Percentiles rank a stretch among this genome's conserved stretches.
These are phyloP conservation scores for Mariannaea sp. DNA, from an alignment of 2,329 filamentous ascomycete species.

Conservation along the genomic window DNA sequence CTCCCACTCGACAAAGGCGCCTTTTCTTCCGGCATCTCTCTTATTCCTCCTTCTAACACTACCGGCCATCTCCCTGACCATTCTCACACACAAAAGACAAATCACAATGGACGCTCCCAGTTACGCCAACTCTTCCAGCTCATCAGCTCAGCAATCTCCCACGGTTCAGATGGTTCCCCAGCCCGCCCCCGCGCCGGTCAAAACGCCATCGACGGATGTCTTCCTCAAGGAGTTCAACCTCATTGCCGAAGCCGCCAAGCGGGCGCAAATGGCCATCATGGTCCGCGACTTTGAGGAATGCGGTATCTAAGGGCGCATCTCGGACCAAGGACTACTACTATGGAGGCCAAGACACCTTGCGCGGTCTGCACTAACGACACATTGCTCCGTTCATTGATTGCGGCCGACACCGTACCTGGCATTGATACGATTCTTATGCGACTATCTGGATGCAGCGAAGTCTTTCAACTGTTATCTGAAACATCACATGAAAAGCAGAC, in stretches of 20 bases:
- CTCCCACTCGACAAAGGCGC: not conserved
- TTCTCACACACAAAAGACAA: conserved; percentile 14
- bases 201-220: conserved; percentile 52
- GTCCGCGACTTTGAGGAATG: conserved; percentile 84
- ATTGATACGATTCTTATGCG: not conserved
- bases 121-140: conserved; percentile 35
- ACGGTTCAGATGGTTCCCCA: conserved; percentile 35
- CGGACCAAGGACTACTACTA: not conserved
- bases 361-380: conserved; percentile 6
- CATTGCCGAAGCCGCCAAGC: conserved; percentile 89
- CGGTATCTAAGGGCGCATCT: conserved; percentile 52
- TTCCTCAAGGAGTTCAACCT: conserved; percentile 84
- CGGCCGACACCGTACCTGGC: not conserved
- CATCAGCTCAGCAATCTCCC: conserved; percentile 41
- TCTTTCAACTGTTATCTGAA: no score
- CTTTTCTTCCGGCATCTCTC: not conserved
- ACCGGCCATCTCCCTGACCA: no score
- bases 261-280: conserved; percentile 87
- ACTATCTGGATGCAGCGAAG: not conserved
- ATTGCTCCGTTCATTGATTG: not conserved
- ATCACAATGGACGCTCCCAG: conserved; percentile 42
- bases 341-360: not conserved
- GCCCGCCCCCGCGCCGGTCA: conserved; percentile 38
- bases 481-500: not conserved
- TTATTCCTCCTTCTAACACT: no score